Conservation (phyloP, 2,329 filamentous ascomycete genomes). For the Trichoderma pleuroti region DNA sequence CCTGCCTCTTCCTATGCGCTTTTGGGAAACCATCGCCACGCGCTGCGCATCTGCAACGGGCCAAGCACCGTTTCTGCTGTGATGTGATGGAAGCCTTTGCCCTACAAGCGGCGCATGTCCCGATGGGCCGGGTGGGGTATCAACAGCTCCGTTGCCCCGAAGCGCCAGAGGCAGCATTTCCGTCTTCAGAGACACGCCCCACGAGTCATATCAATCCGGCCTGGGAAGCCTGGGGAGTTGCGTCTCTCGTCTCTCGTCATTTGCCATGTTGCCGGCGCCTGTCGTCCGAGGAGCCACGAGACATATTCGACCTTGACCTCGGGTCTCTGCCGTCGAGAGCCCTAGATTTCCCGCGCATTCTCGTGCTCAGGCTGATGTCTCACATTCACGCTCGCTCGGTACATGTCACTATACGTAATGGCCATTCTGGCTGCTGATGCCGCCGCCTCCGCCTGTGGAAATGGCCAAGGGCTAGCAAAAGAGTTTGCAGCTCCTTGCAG, state of each 20-base stretch:
- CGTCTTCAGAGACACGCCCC: background rate
- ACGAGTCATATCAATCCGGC: constrained; percentile 8
- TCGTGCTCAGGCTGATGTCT: background rate
- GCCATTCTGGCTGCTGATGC: background rate
- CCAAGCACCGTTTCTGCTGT: background rate
- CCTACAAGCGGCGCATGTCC: constrained; percentile 12
- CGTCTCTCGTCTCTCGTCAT: background rate
- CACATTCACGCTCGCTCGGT: background rate
- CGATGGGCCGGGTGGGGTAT: constrained; percentile 18
- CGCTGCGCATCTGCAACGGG: background rate
- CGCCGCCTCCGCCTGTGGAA: background rate
- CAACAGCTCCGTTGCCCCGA: constrained; percentile 20
- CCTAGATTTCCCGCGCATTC: background rate
- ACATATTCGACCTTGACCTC: background rate
- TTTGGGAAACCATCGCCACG: constrained; percentile 10
- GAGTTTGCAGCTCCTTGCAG: background rate
- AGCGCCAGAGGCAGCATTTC: background rate
- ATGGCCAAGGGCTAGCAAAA: background rate
- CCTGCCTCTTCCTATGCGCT: background rate
- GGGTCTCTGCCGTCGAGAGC: background rate
- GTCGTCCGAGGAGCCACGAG: constrained; percentile 13
- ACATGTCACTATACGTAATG: background rate
- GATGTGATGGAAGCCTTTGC: background rate
- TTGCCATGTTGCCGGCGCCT: constrained; percentile 17
- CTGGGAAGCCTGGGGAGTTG: background rate